A percentile compares a stretch with the other conserved stretches of the same genome.
Conservation (phyloP, 2,329 filamentous ascomycete species). For the Akanthomyces muscarius region DNA sequence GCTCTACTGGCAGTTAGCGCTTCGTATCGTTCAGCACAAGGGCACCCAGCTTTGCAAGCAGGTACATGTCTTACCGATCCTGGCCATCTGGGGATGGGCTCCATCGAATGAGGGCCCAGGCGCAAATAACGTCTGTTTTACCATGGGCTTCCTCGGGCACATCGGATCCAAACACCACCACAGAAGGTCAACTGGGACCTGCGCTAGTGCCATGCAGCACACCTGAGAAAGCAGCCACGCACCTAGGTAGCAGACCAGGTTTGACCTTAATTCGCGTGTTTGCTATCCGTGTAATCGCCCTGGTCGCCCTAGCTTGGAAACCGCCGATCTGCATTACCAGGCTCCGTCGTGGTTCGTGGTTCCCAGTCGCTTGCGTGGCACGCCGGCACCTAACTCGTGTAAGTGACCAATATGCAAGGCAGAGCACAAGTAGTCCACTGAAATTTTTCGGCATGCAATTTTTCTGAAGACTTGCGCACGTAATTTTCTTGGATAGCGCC, state of each 20-base stretch:
- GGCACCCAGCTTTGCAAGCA: not conserved
- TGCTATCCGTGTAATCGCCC: not conserved
- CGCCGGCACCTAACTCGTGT: not conserved
- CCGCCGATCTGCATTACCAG: not conserved
- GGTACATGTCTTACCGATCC: slow-evolving; percentile 9
- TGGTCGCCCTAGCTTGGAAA: not conserved
- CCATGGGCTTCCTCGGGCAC: not conserved
- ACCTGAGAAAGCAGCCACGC: not conserved
- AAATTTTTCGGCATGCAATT: too few species aligned
- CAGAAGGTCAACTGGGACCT: slow-evolving; percentile 13
- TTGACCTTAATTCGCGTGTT: not conserved
- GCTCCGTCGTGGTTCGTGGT: not conserved
- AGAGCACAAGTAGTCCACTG: not conserved
- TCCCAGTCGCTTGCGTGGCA: not conserved
- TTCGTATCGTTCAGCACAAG: not conserved
- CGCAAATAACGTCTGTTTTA: slow-evolving; percentile 8
- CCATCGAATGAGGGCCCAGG: not conserved
- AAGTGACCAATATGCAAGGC: not conserved
- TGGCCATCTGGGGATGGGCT: not conserved
- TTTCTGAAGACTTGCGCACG: too few species aligned
- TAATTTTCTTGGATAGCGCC: not conserved
- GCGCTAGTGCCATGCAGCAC: slow-evolving; percentile 9
- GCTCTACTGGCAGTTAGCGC: not conserved
- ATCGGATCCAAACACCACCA: slow-evolving; percentile 1
- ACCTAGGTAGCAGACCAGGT: not conserved